Percentiles rank a stretch among this genome's conserved stretches.
These are phyloP conservation scores for Ensete glaucum DNA, from an alignment of 176 grass and related monocot genomes.

Conservation along the genomic window DNA sequence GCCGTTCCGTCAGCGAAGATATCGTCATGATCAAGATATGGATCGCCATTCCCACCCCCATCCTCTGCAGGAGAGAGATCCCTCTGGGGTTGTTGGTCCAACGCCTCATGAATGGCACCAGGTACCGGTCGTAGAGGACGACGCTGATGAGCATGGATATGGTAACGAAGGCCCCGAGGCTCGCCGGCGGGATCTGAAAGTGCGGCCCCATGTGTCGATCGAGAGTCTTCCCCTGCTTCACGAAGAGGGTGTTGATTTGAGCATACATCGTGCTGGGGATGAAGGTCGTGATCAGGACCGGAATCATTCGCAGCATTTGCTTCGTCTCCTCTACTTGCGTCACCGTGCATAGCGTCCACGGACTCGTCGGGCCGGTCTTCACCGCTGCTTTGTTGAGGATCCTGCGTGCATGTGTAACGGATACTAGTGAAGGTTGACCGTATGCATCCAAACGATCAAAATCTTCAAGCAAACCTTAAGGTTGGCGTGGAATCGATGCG, in stretches of 20 bases:
- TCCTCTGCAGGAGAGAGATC: slow-evolving; percentile 37
- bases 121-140: slow-evolving; percentile 30
- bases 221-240: slow-evolving; percentile 56
- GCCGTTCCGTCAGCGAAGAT: slow-evolving; percentile 16
- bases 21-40: slow-evolving; percentile 31
- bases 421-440: neutral
- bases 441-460: neutral
- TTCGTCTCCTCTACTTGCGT: slow-evolving; percentile 60
- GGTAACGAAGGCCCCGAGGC: slow-evolving; percentile 37
- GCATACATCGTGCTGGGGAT: slow-evolving; percentile 40
- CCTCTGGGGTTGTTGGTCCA: slow-evolving; percentile 44
- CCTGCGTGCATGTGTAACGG: slow-evolving; percentile 10
- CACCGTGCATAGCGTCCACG: slow-evolving; percentile 42
- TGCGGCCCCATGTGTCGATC: slow-evolving; percentile 27
- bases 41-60: slow-evolving; percentile 31
- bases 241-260: slow-evolving; percentile 54
- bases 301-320: slow-evolving; percentile 28
- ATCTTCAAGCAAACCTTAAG: slow-evolving; percentile 19
- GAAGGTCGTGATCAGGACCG: slow-evolving; percentile 34
- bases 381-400: slow-evolving; percentile 58
- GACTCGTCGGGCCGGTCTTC: slow-evolving; percentile 10
- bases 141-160: slow-evolving; percentile 37
- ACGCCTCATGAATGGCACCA: slow-evolving; percentile 27
- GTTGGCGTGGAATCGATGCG: slow-evolving; percentile 26
- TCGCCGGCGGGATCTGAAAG: slow-evolving; percentile 51